Percentiles rank a stretch among this genome's conserved stretches.
Conservation (phyloP, 768 basidiomycete genomes). For the Leucocoprinus leucothites region DNA sequence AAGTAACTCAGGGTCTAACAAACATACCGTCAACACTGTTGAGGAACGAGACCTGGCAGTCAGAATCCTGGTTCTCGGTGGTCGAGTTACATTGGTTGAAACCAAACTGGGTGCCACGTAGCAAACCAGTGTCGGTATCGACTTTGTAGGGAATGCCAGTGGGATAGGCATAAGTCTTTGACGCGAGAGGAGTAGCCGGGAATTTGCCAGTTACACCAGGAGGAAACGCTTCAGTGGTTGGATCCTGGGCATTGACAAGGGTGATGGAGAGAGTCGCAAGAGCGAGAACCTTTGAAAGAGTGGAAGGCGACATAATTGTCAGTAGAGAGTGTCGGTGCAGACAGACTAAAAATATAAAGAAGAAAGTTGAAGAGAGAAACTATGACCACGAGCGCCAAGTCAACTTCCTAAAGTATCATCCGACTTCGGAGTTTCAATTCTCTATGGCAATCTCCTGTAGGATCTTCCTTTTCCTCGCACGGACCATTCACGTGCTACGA, state of each 20-base stretch:
- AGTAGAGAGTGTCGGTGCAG: neutral
- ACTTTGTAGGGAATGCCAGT: conserved; percentile 36
- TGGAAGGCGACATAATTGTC: conserved; percentile 39
- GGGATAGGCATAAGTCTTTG: conserved; percentile 44
- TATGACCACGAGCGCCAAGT: neutral
- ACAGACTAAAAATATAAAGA: conserved; percentile 5
- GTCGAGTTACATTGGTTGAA: conserved; percentile 71
- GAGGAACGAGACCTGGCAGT: conserved; percentile 60
- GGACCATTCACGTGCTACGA: conserved; percentile 23
- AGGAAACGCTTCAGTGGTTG: neutral
- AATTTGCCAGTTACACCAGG: conserved; percentile 27
- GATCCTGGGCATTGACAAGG: conserved; percentile 23
- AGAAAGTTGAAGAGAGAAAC: conserved; percentile 2
- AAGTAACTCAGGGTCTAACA: neutral
- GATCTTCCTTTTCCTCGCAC: conserved; percentile 9
- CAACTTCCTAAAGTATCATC: conserved; percentile 6
- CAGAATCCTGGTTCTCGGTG: conserved; percentile 54
- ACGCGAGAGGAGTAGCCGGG: conserved; percentile 43
- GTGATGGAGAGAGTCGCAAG: conserved; percentile 27
- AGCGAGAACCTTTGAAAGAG: conserved; percentile 35
- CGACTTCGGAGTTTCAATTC: conserved; percentile 7
- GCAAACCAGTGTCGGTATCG: conserved; percentile 30
- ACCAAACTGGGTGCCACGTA: conserved; percentile 49
- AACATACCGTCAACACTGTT: conserved; percentile 44
- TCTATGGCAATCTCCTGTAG: neutral